Base-by-base conservation (phyloP, 352 stramenopile genomes). In the Phytophthora cactorum region DNA sequence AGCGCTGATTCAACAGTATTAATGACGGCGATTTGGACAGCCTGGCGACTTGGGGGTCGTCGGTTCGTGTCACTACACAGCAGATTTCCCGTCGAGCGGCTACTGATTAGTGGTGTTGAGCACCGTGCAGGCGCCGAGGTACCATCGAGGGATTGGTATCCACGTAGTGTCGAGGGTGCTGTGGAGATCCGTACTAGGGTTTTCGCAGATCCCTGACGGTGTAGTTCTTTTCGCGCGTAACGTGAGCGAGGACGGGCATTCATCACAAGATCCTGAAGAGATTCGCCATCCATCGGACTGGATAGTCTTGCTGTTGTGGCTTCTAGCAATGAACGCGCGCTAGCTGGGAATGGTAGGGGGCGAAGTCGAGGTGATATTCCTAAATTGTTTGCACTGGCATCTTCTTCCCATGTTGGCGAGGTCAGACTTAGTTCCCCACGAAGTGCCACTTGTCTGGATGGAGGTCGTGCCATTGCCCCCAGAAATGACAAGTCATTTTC, bases 151-250 rank as follows among this genome's bases (percentile, higher is more conserved):
- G 62, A 46, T 12, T 68, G 49, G 12, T 29, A 28, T 50, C 41
- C 41, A 44, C 28, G 31, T 12, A 68, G 22, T 44, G 58, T 56
- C 22, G 44, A 55, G 5, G 66, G 58, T 22, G 75, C 66, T 28
- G 73, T 69, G 0, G 68, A 59, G 14, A 90, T 81, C n/a, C 75
- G 75, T 31, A 75, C 63, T 1, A 81, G 58, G 31, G 74, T 52
- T 56, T 65, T 73, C n/a, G 75, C 51, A 39, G 62, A 66, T 8
- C 56, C 59, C 52, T 43, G 75, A 59, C 32, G 68, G 52, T 66
- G 72, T 52, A 66, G 44, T 34, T 89, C 82, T 59, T 81, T 73
- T 3, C 82, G 76, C 7, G 82, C 82, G 38, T 88, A 90, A 43
- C 80, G 78, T 11, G 82, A 81, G 4, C 82, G 77, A 34, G 84